Evolutionary conservation across 1,139 yeast species (phyloP).

Genomic region (Geotrichum bryndzae): DNA sequence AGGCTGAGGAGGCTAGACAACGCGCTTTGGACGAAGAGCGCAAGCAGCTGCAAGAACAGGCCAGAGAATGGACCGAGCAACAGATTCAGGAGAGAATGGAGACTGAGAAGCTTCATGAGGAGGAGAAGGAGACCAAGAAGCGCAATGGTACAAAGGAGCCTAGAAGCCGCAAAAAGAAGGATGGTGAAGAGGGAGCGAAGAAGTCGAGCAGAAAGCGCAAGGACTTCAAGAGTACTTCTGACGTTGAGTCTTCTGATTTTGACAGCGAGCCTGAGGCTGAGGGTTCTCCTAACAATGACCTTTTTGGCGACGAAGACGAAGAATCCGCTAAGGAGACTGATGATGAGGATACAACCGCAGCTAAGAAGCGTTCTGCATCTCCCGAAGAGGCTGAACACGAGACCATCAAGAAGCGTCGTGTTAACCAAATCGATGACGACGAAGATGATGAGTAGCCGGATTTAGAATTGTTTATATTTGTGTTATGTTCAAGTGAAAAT

Average conservation of each 20-base stretch:
- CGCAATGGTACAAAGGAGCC: slow-evolving; percentile 16
- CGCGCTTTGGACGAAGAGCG: slow-evolving; percentile 60
- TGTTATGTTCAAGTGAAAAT: not conserved
- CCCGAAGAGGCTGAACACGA: slow-evolving; percentile 10
- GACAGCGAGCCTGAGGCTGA: slow-evolving; percentile 16
- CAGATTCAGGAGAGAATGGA: slow-evolving; percentile 26
- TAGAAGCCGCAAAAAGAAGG: slow-evolving; percentile 12
- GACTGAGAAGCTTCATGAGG: slow-evolving; percentile 24
- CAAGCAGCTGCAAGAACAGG: slow-evolving; percentile 69
- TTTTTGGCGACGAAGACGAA: slow-evolving; percentile 20
- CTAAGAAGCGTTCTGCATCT: slow-evolving; percentile 4
- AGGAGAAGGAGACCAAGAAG: slow-evolving; percentile 11
- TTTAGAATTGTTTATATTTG: slow-evolving; percentile 1
- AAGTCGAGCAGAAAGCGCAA: slow-evolving; percentile 15
- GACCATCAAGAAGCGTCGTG: slow-evolving; percentile 24
- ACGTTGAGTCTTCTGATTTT: slow-evolving; percentile 21
- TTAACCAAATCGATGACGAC: slow-evolving; percentile 29
- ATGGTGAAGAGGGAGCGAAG: slow-evolving; percentile 17
- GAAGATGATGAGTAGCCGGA: slow-evolving; percentile 25
- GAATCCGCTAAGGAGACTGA: slow-evolving; percentile 15
- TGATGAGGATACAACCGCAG: slow-evolving; percentile 18
- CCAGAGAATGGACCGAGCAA: slow-evolving; percentile 67
- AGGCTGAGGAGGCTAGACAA: slow-evolving; percentile 40
- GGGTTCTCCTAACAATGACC: slow-evolving; percentile 6
- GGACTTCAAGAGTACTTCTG: slow-evolving; percentile 25